Percentiles rank a stretch among this genome's conserved stretches.
Evolutionary conservation across 2,329 filamentous ascomycete species (phyloP).

Genomic region (Stagonosporopsis cucurbitacearum): DNA sequence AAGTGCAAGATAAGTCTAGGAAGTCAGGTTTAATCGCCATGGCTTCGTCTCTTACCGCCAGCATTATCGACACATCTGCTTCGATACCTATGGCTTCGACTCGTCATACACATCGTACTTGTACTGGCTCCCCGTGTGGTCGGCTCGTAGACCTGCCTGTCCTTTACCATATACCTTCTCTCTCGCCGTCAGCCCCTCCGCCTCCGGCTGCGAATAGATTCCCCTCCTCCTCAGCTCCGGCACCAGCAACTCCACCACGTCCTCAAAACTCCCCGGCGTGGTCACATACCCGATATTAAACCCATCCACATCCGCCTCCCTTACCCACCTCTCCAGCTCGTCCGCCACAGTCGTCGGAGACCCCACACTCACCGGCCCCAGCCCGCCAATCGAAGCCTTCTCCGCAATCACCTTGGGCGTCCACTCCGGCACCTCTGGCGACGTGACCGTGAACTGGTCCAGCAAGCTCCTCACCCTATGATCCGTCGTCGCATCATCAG

Average conservation of each 20-base stretch:
- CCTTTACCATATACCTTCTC: slow-evolving; percentile 67
- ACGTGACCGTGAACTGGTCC: slow-evolving; percentile 44
- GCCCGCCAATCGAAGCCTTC: slow-evolving; percentile 68
- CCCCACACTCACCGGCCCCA: slow-evolving; percentile 29
- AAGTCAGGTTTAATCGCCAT: background rate
- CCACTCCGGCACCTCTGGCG: slow-evolving; percentile 36
- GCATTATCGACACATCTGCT: background rate
- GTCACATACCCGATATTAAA: slow-evolving; percentile 78
- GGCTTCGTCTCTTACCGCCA: background rate
- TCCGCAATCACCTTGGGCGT: slow-evolving; percentile 41
- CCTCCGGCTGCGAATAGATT: slow-evolving; percentile 56
- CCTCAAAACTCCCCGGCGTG: slow-evolving; percentile 70
- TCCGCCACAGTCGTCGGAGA: slow-evolving; percentile 53
- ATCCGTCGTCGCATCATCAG: slow-evolving; percentile 61
- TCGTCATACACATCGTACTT: slow-evolving; percentile 69
- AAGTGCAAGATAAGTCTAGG: background rate
- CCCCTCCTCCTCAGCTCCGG: slow-evolving; percentile 66
- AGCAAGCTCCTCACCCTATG: slow-evolving; percentile 45
- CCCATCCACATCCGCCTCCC: slow-evolving; percentile 64
- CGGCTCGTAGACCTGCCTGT: slow-evolving; percentile 61
- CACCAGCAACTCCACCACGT: slow-evolving; percentile 69
- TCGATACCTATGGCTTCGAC: background rate
- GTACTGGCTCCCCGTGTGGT: slow-evolving; percentile 66
- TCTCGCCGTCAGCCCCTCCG: slow-evolving; percentile 44
- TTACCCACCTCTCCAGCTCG: slow-evolving; percentile 55